Evolutionary conservation across 208 protist genomes (phyloP), one percentile per base, ranked within the genome.

Genomic region (Leishmania guyanensis): DNA sequence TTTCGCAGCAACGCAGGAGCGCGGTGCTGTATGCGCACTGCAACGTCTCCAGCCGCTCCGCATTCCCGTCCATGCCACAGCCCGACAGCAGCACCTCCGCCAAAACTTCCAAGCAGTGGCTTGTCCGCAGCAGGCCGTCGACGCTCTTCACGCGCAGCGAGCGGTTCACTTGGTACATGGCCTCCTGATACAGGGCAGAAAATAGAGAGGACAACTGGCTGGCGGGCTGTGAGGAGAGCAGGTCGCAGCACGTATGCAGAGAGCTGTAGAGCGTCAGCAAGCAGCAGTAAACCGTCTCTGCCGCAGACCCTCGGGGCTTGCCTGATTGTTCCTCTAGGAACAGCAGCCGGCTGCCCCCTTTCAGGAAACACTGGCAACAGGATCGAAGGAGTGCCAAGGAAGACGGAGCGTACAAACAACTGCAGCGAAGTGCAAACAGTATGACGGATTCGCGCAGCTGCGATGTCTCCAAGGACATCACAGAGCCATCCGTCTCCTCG

Each of bases 21-120:
- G 92, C 87, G 65, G 92, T 95, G 78, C 84, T 87, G 84, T 94
- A 96, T 51, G 81, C 84, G 26, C 88, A 78, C 58, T 84, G 77
- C 56, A 94, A 82, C 2, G 48, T 78, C 60, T 86, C 80, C 3
- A 87, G 74, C 0, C 78, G 78, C 43, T 51, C 64, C 39, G 65
- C 64, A 58, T 78, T 77, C 50, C 72, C 58, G 6, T 79, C 66
- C 51, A 65, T 62, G 50, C 77, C 72, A 33, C 77, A 78, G 1
- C 65, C 75, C 43, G 78, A 75, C 20, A 88, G 79, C 0, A 98
- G 86, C 77, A 95, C 89, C 82, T 98, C 93, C 78, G 95, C 91
- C 77, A 98, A 88, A 58, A 97, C 90, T 70, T 95, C 90, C 62
- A 98, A 87, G 81, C 87, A 94, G 66, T 84, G 90, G 82, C 88